A percentile compares a stretch with the other conserved stretches of the same genome.
Conservation (phyloP, 345 rosid species). For the Litchi chinensis region DNA sequence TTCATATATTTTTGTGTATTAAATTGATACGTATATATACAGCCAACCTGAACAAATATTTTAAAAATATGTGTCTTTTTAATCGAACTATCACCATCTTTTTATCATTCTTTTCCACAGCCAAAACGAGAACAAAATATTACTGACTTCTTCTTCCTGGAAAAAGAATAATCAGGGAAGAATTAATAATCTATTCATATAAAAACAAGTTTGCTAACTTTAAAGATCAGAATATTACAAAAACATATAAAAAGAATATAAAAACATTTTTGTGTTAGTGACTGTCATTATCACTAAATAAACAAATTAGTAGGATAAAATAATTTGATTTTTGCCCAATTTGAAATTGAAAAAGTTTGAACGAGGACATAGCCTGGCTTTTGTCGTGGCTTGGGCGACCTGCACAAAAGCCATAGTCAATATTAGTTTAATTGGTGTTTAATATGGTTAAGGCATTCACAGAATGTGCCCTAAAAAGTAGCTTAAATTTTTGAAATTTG, state of each 20-base stretch:
- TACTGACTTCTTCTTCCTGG: conserved; percentile 32
- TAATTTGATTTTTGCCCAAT: conserved; percentile 10
- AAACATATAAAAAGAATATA: not conserved
- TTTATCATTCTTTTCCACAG: conserved; percentile 25
- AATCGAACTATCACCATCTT: conserved; percentile 21
- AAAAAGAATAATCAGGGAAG: conserved; percentile 21
- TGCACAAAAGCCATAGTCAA: conserved; percentile 36
- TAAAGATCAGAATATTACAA: conserved; percentile 27
- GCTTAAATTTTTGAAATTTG: conserved; percentile 17
- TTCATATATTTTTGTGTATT: not conserved
- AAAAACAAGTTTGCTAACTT: conserved; percentile 44
- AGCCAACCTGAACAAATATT: not conserved
- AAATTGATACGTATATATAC: conserved; percentile 15
- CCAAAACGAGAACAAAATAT: conserved; percentile 31
- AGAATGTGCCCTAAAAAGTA: conserved; percentile 33
- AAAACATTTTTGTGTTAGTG: conserved; percentile 45
- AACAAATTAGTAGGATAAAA: conserved; percentile 23
- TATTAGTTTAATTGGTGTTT: conserved; percentile 37
- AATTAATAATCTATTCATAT: conserved; percentile 32
- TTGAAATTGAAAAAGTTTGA: conserved; percentile 25
- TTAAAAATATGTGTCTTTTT: conserved; percentile 4
- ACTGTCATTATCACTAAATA: conserved; percentile 52
- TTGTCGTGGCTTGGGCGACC: conserved; percentile 50
- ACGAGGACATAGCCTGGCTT: conserved; percentile 44
- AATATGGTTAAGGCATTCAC: conserved; percentile 38